These are phyloP conservation scores for Kodamaea nitidulidarum DNA, from an alignment of 805 yeast genomes.

Conservation along the genomic window DNA sequence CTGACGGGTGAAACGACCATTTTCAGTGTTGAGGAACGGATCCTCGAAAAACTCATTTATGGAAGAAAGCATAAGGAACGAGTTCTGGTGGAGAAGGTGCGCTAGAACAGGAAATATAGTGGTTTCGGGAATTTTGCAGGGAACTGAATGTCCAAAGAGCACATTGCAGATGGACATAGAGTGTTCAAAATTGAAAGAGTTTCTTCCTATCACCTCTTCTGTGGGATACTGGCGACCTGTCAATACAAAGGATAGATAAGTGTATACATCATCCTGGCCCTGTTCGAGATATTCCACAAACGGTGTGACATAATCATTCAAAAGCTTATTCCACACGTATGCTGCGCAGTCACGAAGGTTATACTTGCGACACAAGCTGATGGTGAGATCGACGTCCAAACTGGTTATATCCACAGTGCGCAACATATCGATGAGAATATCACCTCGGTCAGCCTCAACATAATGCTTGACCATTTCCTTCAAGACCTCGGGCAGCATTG, in stretches of 20 bases:
- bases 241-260: slow-evolving; percentile 63
- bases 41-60: slow-evolving; percentile 86
- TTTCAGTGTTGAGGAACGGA: slow-evolving; percentile 55
- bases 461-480: slow-evolving; percentile 57
- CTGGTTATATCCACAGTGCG: slow-evolving; percentile 63
- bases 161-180: slow-evolving; percentile 12
- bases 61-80: slow-evolving; percentile 59
- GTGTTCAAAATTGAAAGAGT: too few species aligned
- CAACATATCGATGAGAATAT: slow-evolving; percentile 59
- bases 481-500: slow-evolving; percentile 53
- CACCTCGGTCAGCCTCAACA: slow-evolving; percentile 37
- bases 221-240: slow-evolving; percentile 84
- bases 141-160: slow-evolving; percentile 10
- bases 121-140: background rate
- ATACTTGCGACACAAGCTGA: slow-evolving; percentile 54
- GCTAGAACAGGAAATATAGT: slow-evolving; percentile 62
- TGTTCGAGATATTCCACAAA: slow-evolving; percentile 50
- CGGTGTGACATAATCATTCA: slow-evolving; percentile 72
- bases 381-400: slow-evolving; percentile 75
- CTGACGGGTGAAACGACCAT: slow-evolving; percentile 57
- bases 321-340: slow-evolving; percentile 66
- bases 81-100: slow-evolving; percentile 49
- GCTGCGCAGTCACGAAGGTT: slow-evolving; percentile 58
- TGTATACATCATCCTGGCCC: slow-evolving; percentile 20
- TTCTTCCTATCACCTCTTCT: slow-evolving; percentile 42